Evolutionary conservation across 768 basidiomycete species (phyloP), one percentile per base, ranked within the genome.

Genomic region (Termitomyces sp.): DNA sequence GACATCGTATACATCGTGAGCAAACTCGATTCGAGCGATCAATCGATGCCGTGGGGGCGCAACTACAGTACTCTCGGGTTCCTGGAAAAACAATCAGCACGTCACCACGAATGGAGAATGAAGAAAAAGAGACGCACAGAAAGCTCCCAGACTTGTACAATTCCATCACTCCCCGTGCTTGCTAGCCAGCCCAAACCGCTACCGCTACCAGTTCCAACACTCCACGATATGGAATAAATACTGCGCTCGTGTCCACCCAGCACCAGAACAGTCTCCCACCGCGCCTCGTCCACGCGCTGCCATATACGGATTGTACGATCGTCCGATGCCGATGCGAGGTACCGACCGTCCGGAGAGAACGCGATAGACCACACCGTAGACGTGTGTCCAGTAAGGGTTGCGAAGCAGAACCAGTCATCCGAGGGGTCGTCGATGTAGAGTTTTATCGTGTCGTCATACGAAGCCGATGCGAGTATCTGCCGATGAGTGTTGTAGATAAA

Each of bases 401-500:
- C 70, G 61, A 94, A 89, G 65, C 87, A 89, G 64, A 82, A 91
- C 94, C 97, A 98, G 69, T 99, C 97, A 59, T 96, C 92, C 27
- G 84, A 84, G 0, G 93, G 93, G 68, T 98, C 95, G 65, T 98
- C 95, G 53, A 90, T 73, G 71, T 95, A 95, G 29, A 99, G 83
- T 59, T 92, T 93, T 69, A 99, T 89, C 2, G 90, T 93, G 63
- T 98, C 95, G 67, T 99, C 97, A 73, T 98, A 99, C 0, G 96
- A 98, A 4, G 86, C 92, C 2, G 96, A 98, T 27, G 96, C 96
- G 54, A 99, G 86, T 60, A 98, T 92, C 91, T 96, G 72, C 66
- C 58, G 64, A 68, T 62, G 62, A 48, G 51, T 46, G 42, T 29
- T 53, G 47, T 51, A 47, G 51, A 29, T 16, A 42, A 40, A 53